These are phyloP conservation scores for Vaccinium myrtillus DNA, from an alignment of 148 eudicot species.

Conservation along the genomic window DNA sequence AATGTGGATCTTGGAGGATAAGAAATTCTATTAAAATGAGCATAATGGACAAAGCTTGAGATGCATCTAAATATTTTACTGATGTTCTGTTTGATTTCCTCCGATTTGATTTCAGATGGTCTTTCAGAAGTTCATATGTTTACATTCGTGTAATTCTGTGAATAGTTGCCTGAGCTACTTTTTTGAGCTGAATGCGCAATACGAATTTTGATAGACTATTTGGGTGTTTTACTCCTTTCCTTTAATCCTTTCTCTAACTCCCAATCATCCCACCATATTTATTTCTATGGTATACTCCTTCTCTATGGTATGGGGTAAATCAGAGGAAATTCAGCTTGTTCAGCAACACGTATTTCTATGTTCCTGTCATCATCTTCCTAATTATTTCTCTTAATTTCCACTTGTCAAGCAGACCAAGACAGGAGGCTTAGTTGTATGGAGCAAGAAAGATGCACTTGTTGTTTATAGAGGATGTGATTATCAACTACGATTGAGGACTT, in stretches of 20 bases:
- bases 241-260: neutral
- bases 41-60: neutral
- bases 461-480: constrained; percentile 77
- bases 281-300: neutral
- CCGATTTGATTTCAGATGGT: no score
- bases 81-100: no score
- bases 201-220: neutral
- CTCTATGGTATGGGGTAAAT: neutral
- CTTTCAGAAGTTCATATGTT: neutral
- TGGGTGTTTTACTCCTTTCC: neutral
- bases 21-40: neutral
- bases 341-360: neutral
- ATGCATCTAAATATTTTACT: no score
- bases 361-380: neutral
- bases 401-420: constrained; percentile 65
- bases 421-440: constrained; percentile 92
- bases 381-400: constrained; percentile 13
- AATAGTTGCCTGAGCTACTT: neutral
- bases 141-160: neutral
- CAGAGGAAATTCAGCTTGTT: constrained; percentile 6
- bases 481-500: constrained; percentile 15
- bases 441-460: constrained; percentile 69
- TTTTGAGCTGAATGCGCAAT: neutral
- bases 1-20: neutral
- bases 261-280: neutral